phyloP scores from a whole-genome alignment of 2,329 filamentous ascomycete species.

The Microdochium paspali region DNA sequence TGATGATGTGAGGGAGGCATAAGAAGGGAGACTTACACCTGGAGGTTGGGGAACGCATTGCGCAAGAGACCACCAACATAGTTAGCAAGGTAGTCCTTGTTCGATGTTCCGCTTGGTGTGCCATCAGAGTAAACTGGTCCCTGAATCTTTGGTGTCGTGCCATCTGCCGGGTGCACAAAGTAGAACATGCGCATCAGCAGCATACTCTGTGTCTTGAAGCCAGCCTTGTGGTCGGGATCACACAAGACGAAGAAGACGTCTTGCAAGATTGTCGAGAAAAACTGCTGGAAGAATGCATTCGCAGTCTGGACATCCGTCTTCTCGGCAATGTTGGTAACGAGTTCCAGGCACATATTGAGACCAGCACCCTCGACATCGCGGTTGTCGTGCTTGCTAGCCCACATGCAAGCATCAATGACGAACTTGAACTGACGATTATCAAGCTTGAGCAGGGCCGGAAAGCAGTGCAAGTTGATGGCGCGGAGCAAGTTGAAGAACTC shows the following conservation, averaged over 20 bases:
- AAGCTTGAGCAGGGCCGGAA: conserved; percentile 85
- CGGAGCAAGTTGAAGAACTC: conserved; percentile 97
- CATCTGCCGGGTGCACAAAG: conserved; percentile 70
- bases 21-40: conserved; percentile 53
- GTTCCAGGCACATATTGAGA: conserved; percentile 94
- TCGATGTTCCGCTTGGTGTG: conserved; percentile 72
- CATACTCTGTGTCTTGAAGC: conserved; percentile 96
- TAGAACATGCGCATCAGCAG: conserved; percentile 93
- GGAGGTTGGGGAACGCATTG: conserved; percentile 88
- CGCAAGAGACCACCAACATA: conserved; percentile 80
- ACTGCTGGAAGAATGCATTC: conserved; percentile 95
- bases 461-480: conserved; percentile 95
- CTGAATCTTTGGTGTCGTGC: conserved; percentile 70
- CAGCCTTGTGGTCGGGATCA: conserved; percentile 96
- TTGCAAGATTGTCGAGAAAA: conserved; percentile 90
- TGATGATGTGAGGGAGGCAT: conserved; percentile 3
- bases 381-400: conserved; percentile 99
- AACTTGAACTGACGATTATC: conserved; percentile 98
- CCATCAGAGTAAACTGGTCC: conserved; percentile 88
- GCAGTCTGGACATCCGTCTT: conserved; percentile 78
- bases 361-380: conserved; percentile 94
- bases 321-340: conserved; percentile 96
- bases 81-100: conserved; percentile 81
- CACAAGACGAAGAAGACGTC: conserved; percentile 98
- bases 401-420: conserved; percentile 98